Evolutionary conservation across 139 green algal genomes (phyloP).

Genomic region (Desmodesmus armatus): DNA sequence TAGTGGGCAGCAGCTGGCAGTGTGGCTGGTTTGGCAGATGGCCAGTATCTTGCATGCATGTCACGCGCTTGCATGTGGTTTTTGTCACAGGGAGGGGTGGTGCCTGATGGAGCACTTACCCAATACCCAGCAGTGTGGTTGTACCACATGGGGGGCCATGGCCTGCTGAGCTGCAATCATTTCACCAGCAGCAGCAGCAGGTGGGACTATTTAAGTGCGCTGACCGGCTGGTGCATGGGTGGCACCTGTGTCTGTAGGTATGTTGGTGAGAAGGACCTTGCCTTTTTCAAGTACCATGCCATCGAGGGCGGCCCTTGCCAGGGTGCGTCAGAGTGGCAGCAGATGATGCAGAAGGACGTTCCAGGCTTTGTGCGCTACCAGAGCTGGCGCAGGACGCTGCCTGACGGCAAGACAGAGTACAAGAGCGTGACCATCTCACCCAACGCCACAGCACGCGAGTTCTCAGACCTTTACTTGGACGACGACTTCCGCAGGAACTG

Average conservation of each 20-base stretch:
- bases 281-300: slow-evolving; percentile 72
- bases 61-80: background rate
- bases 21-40: no score
- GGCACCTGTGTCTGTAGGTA: slow-evolving; percentile 65
- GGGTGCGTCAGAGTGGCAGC: slow-evolving; percentile 52
- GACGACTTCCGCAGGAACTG: slow-evolving; percentile 79
- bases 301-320: slow-evolving; percentile 50
- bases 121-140: no score
- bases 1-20: slow-evolving; percentile 38
- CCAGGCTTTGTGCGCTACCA: slow-evolving; percentile 70
- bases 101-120: no score
- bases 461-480: slow-evolving; percentile 90
- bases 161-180: no score
- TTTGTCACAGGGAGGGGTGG: background rate
- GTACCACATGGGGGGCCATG: no score
- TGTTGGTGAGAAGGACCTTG: slow-evolving; percentile 73
- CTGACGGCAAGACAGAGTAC: slow-evolving; percentile 90
- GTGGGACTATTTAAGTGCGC: background rate
- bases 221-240: background rate
- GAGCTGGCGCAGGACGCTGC: slow-evolving; percentile 74
- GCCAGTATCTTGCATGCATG: background rate
- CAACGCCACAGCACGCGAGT: slow-evolving; percentile 85
- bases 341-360: slow-evolving; percentile 80
- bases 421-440: slow-evolving; percentile 79
- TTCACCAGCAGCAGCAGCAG: background rate